phyloP scores from a whole-genome alignment of 176 grass and related monocot genomes.

The sorghum (Sorghum bicolor) region DNA sequence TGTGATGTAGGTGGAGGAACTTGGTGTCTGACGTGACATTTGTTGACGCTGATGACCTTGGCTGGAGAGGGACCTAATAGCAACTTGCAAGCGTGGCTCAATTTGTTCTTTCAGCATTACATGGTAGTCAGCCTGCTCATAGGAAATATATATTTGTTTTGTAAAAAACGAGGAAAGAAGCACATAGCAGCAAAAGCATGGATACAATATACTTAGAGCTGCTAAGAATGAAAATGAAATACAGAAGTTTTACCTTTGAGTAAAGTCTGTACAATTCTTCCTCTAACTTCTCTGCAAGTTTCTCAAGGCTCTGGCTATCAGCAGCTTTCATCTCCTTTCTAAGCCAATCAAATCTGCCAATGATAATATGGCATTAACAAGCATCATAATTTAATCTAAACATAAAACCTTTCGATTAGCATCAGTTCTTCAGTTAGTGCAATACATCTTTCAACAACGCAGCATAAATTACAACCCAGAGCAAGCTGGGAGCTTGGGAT shows the following conservation, averaged over 20 bases:
- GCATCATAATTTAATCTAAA: conserved; percentile 28
- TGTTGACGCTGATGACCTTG: conserved; percentile 34
- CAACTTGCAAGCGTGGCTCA: conserved; percentile 13
- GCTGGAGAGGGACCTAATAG: not conserved
- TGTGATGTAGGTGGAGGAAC: conserved; percentile 42
- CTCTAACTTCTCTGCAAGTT: not conserved
- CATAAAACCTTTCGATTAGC: not conserved
- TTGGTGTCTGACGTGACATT: conserved; percentile 26
- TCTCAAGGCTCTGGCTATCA: not conserved
- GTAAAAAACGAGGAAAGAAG: not conserved
- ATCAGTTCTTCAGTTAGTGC: not conserved
- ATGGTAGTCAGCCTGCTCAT: conserved; percentile 54
- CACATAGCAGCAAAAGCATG: conserved; percentile 6
- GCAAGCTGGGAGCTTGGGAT: not conserved
- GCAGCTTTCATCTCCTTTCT: too few species aligned
- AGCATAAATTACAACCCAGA: not conserved
- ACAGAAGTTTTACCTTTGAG: conserved; percentile 28
- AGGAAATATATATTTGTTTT: not conserved
- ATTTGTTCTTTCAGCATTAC: conserved; percentile 31
- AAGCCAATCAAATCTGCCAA: not conserved
- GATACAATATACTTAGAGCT: not conserved
- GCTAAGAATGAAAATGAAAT: conserved; percentile 28
- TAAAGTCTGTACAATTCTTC: conserved; percentile 1
- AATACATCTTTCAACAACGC: not conserved
- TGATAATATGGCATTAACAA: conserved; percentile 18